Conservation (phyloP, 805 yeast species). For the Myxozyma geophila region DNA sequence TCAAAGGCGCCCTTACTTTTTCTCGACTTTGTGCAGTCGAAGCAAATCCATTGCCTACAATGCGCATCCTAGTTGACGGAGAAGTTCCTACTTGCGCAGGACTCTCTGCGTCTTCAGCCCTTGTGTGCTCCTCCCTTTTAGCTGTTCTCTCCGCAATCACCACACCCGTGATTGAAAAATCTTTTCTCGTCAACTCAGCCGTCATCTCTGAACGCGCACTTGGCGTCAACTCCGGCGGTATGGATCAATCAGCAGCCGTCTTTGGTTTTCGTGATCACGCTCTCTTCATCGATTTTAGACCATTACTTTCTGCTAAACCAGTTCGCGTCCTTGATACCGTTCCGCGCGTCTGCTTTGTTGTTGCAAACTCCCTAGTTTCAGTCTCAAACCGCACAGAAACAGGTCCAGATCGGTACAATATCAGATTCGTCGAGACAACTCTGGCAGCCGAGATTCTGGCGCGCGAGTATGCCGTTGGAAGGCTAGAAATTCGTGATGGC, state of each 20-base stretch:
- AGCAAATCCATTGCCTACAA: conserved; percentile 35
- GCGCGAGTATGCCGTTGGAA: conserved; percentile 55
- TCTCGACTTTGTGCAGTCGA: conserved; percentile 44
- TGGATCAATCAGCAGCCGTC: conserved; percentile 76
- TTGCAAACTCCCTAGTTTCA: conserved; percentile 65
- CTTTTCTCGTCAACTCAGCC: conserved; percentile 57
- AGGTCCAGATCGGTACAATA: conserved; percentile 69
- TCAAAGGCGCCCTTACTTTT: conserved; percentile 61
- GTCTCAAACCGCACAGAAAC: conserved; percentile 69
- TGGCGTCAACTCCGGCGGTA: conserved; percentile 79
- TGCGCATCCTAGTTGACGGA: conserved; percentile 62
- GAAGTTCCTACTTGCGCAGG: conserved; percentile 76
- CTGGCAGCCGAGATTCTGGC: conserved; percentile 67
- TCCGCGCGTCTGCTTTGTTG: conserved; percentile 56
- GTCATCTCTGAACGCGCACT: conserved; percentile 71
- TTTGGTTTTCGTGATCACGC: conserved; percentile 65
- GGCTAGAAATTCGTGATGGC: conserved; percentile 47
- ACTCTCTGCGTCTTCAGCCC: conserved; percentile 71
- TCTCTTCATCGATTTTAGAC: conserved; percentile 63
- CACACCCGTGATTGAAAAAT: conserved; percentile 22
- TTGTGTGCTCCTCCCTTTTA: conserved; percentile 66
- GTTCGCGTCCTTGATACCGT: conserved; percentile 48
- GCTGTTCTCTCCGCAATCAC: conserved; percentile 56
- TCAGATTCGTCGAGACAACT: conserved; percentile 75
- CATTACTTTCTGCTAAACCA: conserved; percentile 55